Conservation (phyloP, 768 basidiomycete species). For the Leccinum obscurum region DNA sequence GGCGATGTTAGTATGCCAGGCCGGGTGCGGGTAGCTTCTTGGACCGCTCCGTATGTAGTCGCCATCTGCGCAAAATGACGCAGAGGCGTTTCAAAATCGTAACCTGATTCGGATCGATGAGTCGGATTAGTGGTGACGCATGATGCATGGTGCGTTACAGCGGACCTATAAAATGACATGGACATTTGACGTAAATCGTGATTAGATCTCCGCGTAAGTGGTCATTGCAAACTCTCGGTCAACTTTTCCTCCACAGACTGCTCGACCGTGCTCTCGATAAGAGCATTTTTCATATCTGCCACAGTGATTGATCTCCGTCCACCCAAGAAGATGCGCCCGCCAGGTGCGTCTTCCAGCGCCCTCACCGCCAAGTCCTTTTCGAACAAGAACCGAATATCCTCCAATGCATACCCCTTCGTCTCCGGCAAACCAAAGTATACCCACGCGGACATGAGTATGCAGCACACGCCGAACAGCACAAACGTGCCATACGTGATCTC, state of each 20-base stretch:
- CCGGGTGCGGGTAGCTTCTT: background rate
- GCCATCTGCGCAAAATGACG: too few species aligned
- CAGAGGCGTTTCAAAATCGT: slow-evolving; percentile 7
- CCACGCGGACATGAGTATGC: slow-evolving; percentile 36
- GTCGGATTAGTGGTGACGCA: too few species aligned
- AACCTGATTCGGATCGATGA: background rate
- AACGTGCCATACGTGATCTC: slow-evolving; percentile 35
- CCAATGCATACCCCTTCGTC: slow-evolving; percentile 40
- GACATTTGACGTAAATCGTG: background rate
- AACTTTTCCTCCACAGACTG: slow-evolving; percentile 1
- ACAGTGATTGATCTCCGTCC: slow-evolving; percentile 30
- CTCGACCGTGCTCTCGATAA: background rate
- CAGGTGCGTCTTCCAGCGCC: slow-evolving; percentile 36
- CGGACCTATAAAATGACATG: too few species aligned
- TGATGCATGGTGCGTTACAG: too few species aligned
- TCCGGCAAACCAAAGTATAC: slow-evolving; percentile 42
- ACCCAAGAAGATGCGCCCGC: slow-evolving; percentile 33
- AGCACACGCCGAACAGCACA: slow-evolving; percentile 35
- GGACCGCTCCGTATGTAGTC: too few species aligned
- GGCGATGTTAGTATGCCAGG: too few species aligned
- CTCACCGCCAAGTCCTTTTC: slow-evolving; percentile 35
- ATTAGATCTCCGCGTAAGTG: background rate
- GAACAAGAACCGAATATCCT: slow-evolving; percentile 41
- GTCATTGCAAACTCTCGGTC: background rate
- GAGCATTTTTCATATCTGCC: slow-evolving; percentile 1